These are phyloP conservation scores for Aspergillus unguis DNA, from an alignment of 2,329 filamentous ascomycete species.

Conservation along the genomic window DNA sequence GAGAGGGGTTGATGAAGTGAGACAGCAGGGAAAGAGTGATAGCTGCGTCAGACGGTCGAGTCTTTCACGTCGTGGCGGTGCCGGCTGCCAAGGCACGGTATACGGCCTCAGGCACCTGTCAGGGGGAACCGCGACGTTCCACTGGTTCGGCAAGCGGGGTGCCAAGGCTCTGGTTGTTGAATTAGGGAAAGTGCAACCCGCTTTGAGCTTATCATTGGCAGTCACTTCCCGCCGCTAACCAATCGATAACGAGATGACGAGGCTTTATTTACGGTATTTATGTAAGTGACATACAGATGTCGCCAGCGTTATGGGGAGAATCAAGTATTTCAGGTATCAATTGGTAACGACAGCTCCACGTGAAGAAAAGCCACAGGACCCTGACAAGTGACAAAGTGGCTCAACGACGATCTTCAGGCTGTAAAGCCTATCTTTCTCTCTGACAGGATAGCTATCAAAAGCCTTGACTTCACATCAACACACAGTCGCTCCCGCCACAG, in stretches of 20 bases:
- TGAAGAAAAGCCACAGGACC: too few species aligned
- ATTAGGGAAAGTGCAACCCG: background rate
- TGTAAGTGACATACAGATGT: background rate
- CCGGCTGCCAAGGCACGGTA: background rate
- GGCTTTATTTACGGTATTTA: background rate
- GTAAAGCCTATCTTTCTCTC: too few species aligned
- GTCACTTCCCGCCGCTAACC: background rate
- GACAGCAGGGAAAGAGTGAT: background rate
- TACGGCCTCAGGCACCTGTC: constrained; percentile 3
- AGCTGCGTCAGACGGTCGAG: background rate
- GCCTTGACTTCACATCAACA: too few species aligned
- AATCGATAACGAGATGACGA: background rate
- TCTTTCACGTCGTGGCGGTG: constrained; percentile 6
- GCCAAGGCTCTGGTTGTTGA: background rate
- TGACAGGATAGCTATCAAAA: too few species aligned
- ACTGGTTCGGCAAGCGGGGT: background rate
- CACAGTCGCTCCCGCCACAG: too few species aligned
- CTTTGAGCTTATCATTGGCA: background rate
- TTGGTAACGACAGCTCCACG: too few species aligned
- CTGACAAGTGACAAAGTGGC: too few species aligned
- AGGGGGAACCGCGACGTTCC: background rate
- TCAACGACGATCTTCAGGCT: too few species aligned
- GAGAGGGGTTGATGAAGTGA: background rate
- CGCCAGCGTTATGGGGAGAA: too few species aligned
- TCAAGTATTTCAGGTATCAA: too few species aligned